A percentile compares a stretch with the other conserved stretches of the same genome.
Evolutionary conservation across 208 protist genomes (phyloP).

Genomic region (Trypanosoma vivax): DNA sequence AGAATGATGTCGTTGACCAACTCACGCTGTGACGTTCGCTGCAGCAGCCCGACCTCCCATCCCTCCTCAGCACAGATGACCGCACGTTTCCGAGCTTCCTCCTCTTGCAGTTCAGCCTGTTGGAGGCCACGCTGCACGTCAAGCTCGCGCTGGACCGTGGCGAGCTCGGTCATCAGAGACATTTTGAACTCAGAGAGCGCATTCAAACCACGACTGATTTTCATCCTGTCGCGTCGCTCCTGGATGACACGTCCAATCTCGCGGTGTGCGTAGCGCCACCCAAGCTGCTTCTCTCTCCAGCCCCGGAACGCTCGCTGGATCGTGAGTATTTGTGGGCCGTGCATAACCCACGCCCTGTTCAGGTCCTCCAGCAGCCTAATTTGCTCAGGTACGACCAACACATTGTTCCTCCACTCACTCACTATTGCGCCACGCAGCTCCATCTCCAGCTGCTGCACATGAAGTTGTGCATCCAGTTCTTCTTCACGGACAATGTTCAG

Average conservation of each 20-base stretch:
- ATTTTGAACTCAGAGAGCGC: conserved; percentile 30
- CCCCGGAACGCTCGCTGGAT: conserved; percentile 45
- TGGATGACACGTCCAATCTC: conserved; percentile 45
- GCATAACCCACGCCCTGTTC: neutral
- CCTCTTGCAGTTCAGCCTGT: conserved; percentile 14
- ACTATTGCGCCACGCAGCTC: conserved; percentile 12
- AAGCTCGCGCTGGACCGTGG: conserved; percentile 30
- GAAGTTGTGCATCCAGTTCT: conserved; percentile 10
- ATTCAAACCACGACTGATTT: conserved; percentile 27
- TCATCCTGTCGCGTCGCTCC: conserved; percentile 24
- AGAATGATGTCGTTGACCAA: conserved; percentile 10
- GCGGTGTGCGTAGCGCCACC: conserved; percentile 48
- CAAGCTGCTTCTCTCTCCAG: conserved; percentile 32
- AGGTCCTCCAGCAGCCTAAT: conserved; percentile 8
- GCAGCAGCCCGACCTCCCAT: conserved; percentile 2
- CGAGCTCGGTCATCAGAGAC: conserved; percentile 25
- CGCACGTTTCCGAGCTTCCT: conserved; percentile 30
- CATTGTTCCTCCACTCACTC: conserved; percentile 12
- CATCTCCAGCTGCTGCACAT: conserved; percentile 26
- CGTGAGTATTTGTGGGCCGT: conserved; percentile 18
- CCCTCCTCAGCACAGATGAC: conserved; percentile 35
- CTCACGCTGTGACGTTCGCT: neutral
- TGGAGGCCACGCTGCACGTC: conserved; percentile 16
- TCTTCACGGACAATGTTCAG: conserved; percentile 22
- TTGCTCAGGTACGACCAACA: conserved; percentile 3